Evolutionary conservation across 768 basidiomycete species (phyloP).

Genomic region (Sarcodon sp.): DNA sequence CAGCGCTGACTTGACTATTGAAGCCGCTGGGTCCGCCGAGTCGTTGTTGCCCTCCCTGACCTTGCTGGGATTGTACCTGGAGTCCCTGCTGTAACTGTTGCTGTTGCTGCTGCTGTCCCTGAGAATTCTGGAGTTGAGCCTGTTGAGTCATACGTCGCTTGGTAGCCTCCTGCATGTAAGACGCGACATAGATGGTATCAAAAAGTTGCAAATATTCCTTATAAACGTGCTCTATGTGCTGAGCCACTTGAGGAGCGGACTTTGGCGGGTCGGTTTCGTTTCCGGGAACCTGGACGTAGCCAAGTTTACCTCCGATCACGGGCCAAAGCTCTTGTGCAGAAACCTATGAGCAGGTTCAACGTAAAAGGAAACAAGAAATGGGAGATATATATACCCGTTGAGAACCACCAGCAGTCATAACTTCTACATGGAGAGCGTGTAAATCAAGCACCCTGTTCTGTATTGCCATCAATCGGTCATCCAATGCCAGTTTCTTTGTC

Average conservation of each 20-base stretch:
- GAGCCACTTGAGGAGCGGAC: constrained; percentile 48
- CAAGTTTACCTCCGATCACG: constrained; percentile 55
- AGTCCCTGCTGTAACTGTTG: not conserved
- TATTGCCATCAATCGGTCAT: constrained; percentile 28
- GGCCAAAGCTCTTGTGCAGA: constrained; percentile 42
- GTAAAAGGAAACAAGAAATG: not conserved
- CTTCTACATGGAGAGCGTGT: constrained; percentile 40
- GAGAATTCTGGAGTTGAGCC: not conserved
- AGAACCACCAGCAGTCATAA: constrained; percentile 45
- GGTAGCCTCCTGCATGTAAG: constrained; percentile 7
- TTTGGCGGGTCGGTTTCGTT: constrained; percentile 47
- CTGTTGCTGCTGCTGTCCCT: not conserved
- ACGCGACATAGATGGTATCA: constrained; percentile 38
- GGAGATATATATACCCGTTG: constrained; percentile 23
- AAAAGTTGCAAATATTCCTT: constrained; percentile 42
- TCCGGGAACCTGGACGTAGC: constrained; percentile 52
- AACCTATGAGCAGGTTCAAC: constrained; percentile 26
- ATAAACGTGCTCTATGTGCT: constrained; percentile 47
- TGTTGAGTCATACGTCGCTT: not conserved
- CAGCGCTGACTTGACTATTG: constrained; percentile 2
- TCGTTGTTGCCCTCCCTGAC: too few relatives aligned
- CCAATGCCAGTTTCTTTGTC: constrained; percentile 26
- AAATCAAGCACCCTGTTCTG: constrained; percentile 50
- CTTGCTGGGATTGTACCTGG: not conserved
- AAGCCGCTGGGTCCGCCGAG: not conserved